These are phyloP conservation scores for Papiliotrema fonsecae DNA, from an alignment of 1,284 basidiomycete genomes.

Conservation along the genomic window DNA sequence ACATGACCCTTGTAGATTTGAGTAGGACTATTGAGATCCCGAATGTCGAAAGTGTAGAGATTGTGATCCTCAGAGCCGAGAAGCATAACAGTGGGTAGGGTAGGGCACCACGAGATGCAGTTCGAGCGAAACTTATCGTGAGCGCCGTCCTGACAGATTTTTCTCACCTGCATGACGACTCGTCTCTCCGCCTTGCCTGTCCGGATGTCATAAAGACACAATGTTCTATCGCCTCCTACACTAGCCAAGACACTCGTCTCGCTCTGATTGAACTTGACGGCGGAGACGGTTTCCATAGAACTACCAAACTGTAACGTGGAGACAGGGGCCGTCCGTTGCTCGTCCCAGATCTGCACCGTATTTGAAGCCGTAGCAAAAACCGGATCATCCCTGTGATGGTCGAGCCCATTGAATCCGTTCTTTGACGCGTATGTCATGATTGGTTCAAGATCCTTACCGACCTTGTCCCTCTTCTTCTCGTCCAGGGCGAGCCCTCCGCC, in stretches of 20 bases:
- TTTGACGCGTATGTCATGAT: conserved; percentile 74
- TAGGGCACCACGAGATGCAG: conserved; percentile 89
- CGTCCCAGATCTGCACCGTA: conserved; percentile 95
- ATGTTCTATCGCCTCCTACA: conserved; percentile 88
- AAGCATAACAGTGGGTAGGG: conserved; percentile 83
- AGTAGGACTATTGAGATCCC: conserved; percentile 73
- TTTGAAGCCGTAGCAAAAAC: conserved; percentile 93
- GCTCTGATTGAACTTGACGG: conserved; percentile 86
- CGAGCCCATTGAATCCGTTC: conserved; percentile 84
- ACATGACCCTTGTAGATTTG: conserved; percentile 98
- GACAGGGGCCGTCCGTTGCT: conserved; percentile 74
- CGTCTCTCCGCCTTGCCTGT: conserved; percentile 91
- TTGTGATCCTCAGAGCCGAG: conserved; percentile 98
- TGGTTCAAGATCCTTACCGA: conserved; percentile 52
- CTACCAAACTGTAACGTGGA: conserved; percentile 78
- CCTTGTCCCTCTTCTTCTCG: conserved; percentile 31
- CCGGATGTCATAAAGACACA: conserved; percentile 92
- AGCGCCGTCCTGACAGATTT: neutral
- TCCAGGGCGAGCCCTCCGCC: conserved; percentile 45
- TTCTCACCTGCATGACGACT: conserved; percentile 75
- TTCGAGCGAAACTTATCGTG: conserved; percentile 70
- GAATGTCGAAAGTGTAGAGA: conserved; percentile 95
- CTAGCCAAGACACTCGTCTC: conserved; percentile 91
- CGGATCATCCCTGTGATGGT: conserved; percentile 82
- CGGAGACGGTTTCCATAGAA: conserved; percentile 77